Evolutionary conservation across 345 rosid species (phyloP).

Genomic region (Odontarrhena argentea): DNA sequence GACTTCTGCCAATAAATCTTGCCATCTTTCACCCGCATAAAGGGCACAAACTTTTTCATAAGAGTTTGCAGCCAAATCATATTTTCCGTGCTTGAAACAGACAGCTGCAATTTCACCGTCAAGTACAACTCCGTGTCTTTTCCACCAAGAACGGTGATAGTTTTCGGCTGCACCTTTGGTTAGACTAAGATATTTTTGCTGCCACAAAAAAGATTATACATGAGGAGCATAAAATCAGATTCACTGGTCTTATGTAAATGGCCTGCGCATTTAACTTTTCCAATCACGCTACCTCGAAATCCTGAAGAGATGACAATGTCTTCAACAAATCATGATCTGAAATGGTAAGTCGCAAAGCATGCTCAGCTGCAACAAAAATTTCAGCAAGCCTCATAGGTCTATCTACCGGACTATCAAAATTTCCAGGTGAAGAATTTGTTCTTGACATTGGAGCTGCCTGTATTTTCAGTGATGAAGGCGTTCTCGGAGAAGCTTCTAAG

Average conservation of each 20-base stretch:
- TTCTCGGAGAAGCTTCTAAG: constrained; percentile 54
- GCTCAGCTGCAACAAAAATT: constrained; percentile 93
- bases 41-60: constrained; percentile 98
- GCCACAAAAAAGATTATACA: constrained; percentile 45
- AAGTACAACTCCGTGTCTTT: constrained; percentile 96
- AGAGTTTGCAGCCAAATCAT: constrained; percentile 92
- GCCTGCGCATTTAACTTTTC: constrained; percentile 19
- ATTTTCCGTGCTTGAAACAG: constrained; percentile 83
- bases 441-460: constrained; percentile 58
- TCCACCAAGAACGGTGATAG: constrained; percentile 98
- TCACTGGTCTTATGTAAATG: constrained; percentile 16
- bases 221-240: constrained; percentile 18
- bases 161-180: constrained; percentile 98
- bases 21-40: constrained; percentile 98
- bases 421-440: constrained; percentile 82
- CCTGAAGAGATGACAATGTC: constrained; percentile 74
- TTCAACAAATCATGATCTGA: constrained; percentile 70
- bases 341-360: constrained; percentile 71
- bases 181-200: constrained; percentile 84
- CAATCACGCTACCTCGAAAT: constrained; percentile 72
- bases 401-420: constrained; percentile 75
- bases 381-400: constrained; percentile 98
- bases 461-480: constrained; percentile 51
- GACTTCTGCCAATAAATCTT: constrained; percentile 90
- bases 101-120: constrained; percentile 98